A percentile compares a stretch with the other conserved stretches of the same genome.
Evolutionary conservation across 169 alveolate genomes (phyloP).

Genomic region (Plasmodium reichenowi): DNA sequence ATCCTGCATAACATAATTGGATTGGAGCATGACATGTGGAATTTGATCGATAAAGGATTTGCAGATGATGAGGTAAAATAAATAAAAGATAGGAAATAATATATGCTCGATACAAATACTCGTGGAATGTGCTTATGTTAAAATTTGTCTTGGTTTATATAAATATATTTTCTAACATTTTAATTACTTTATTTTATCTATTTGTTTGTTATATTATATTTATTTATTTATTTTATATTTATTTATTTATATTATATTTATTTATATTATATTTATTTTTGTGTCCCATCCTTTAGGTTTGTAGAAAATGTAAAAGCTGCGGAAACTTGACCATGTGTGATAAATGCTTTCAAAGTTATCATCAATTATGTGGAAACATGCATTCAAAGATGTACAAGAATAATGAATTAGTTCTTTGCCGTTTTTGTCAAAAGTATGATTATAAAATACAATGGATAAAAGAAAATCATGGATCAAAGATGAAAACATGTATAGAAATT

Average conservation of each 20-base stretch:
- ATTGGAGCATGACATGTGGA: conserved; percentile 61
- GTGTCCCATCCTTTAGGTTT: conserved; percentile 2
- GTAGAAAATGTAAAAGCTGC: conserved; percentile 62
- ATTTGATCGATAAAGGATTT: conserved; percentile 59
- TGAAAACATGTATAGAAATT: conserved; percentile 37
- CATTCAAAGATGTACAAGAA: conserved; percentile 43
- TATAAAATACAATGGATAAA: conserved; percentile 46
- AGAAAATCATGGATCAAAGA: conserved; percentile 22
- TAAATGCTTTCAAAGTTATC: conserved; percentile 59
- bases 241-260: no score
- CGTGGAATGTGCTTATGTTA: no score
- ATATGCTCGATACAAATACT: no score
- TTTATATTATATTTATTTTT: neutral
- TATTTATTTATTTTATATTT: no score
- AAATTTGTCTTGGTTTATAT: no score
- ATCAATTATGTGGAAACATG: conserved; percentile 48
- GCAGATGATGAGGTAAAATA: conserved; percentile 59
- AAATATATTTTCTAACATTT: no score
- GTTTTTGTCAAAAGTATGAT: conserved; percentile 62
- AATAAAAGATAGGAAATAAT: neutral
- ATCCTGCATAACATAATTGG: conserved; percentile 54
- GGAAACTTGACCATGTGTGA: conserved; percentile 67
- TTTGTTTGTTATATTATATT: neutral
- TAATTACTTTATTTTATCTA: no score
- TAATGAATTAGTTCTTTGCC: conserved; percentile 47